phyloP scores from a whole-genome alignment of 805 yeast genomes.

The Cyberlindnera veronae region DNA sequence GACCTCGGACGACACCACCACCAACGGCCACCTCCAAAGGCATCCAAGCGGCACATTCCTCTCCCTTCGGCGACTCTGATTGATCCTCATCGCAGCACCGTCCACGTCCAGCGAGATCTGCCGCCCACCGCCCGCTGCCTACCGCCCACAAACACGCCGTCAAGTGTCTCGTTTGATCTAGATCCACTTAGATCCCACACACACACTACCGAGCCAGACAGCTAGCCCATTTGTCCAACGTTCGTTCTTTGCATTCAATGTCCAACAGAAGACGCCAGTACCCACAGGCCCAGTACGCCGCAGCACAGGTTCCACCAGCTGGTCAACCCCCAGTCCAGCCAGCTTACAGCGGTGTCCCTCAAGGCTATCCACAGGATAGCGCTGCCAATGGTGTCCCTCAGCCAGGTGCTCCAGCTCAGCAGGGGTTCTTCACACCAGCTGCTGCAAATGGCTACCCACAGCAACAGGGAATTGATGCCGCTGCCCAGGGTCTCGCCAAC shows the following conservation, averaged over 20 bases:
- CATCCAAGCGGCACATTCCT: not conserved
- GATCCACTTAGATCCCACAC: not conserved
- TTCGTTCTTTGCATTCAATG: constrained; percentile 21
- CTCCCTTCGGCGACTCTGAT: not conserved
- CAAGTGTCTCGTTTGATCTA: not conserved
- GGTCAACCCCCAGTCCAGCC: constrained; percentile 7
- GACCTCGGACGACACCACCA: not conserved
- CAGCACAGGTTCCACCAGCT: constrained; percentile 9
- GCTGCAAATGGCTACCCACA: constrained; percentile 23
- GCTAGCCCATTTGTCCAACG: not conserved
- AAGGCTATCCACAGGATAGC: constrained; percentile 14
- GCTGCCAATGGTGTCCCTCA: constrained; percentile 19
- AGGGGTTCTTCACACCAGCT: constrained; percentile 15
- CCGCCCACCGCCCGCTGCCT: too few species aligned
- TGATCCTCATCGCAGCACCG: not conserved
- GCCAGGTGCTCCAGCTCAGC: constrained; percentile 19
- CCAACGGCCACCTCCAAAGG: not conserved
- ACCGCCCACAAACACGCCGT: not conserved
- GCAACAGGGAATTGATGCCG: constrained; percentile 24
- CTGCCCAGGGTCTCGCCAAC: constrained; percentile 18
- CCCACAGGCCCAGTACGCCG: constrained; percentile 29
- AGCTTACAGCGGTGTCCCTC: constrained; percentile 6
- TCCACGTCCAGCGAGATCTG: not conserved
- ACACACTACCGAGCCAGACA: not conserved
- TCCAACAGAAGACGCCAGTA: constrained; percentile 32